Conservation (phyloP, 768 basidiomycete species). For the Pleurotus pulmonarius region DNA sequence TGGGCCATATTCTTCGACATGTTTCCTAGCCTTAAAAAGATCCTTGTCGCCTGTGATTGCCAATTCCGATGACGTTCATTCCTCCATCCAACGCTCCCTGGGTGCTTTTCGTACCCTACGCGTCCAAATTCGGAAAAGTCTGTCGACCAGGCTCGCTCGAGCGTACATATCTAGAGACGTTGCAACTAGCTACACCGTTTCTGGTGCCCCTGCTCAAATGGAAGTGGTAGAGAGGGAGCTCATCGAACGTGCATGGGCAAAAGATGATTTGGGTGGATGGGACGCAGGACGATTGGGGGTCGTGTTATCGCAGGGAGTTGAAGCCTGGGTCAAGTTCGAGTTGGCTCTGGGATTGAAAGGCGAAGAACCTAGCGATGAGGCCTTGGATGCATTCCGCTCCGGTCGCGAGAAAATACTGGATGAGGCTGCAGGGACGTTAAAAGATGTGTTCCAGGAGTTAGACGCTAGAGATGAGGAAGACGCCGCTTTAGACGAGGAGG, state of each 20-base stretch:
- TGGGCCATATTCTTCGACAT: slow-evolving; percentile 63
- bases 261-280: slow-evolving; percentile 64
- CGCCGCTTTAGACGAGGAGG: slow-evolving; percentile 56
- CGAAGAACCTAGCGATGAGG: slow-evolving; percentile 17
- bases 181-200: slow-evolving; percentile 49
- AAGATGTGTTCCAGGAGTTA: slow-evolving; percentile 71
- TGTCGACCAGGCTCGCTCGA: slow-evolving; percentile 60
- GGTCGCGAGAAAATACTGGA: slow-evolving; percentile 57
- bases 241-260: slow-evolving; percentile 73
- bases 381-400: slow-evolving; percentile 9
- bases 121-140: slow-evolving; percentile 56
- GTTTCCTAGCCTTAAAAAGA: slow-evolving; percentile 58
- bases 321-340: slow-evolving; percentile 52
- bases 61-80: slow-evolving; percentile 17
- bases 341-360: slow-evolving; percentile 9
- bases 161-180: slow-evolving; percentile 58
- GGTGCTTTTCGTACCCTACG: slow-evolving; percentile 64
- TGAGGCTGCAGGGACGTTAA: slow-evolving; percentile 66
- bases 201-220: slow-evolving; percentile 57
- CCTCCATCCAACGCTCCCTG: slow-evolving; percentile 41
- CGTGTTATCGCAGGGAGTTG: slow-evolving; percentile 49
- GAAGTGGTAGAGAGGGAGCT: slow-evolving; percentile 54
- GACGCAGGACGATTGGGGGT: slow-evolving; percentile 58
- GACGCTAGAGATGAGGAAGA: slow-evolving; percentile 60
- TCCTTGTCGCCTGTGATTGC: slow-evolving; percentile 49